Base-by-base conservation (phyloP, 306 rosid species). In the Vigna nakashimae region DNA sequence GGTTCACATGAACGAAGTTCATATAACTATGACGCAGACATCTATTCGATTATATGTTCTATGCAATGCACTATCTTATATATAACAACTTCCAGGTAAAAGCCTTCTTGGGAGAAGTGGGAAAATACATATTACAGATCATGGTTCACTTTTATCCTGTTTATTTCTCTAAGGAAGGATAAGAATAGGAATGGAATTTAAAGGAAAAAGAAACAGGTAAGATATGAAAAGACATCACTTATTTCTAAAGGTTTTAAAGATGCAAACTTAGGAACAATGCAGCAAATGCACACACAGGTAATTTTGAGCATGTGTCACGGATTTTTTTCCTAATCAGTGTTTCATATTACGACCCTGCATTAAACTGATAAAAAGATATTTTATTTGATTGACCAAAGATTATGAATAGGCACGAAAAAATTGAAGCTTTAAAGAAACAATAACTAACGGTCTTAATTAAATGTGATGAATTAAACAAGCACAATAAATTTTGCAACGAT, bases 221-320 rank as follows among this genome's bases (percentile, higher is more conserved):
- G 51, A 20, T 53, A 50, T 32, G n/a, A 52, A 65, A 65, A 52
- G 55, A 36, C 6, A 7, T 32, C 17, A 42, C 56, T 62, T 24
- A 65, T 53, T 53, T 52, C 57, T 36, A 7, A 76, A 76, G 73
- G 43, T 65, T 65, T 26, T 5, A 6, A 53, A 53, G 52, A 55
- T 67, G 67, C 57, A 66, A 67, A 67, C 68, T 53, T 55, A 71
- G 20, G 63, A 43, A 51, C 26, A 77, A 14, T 68, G 60, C 57
- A 40, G 46, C 4, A 48, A 60, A 38, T 9, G 9, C 3, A 28
- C 20, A 26, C 13, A 42, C 12, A 36, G 49, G 24, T 22, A 71
- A 66, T 16, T 49, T 36, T 56, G 51, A 68, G 53, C 60, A 68
- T 8, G 56, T 51, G 26, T 22, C 32, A 49, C 30, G 9, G 63